Evolutionary conservation across 306 rosid species (phyloP), one percentile per base, ranked within the genome.

Genomic region (Medicago ruthenica): DNA sequence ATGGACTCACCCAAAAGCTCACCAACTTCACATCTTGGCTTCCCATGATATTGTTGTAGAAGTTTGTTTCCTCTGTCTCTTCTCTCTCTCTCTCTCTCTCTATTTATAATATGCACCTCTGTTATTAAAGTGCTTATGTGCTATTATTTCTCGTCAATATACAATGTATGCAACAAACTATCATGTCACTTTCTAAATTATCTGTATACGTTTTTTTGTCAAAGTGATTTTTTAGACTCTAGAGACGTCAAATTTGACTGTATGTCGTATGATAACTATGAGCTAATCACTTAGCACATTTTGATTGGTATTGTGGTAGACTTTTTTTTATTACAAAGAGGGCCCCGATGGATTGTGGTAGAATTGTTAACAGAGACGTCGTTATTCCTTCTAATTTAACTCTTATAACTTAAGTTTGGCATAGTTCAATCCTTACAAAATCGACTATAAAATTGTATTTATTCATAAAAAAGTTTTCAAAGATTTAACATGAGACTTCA

Each of bases 1-100:
- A 78, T 39, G 81, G 81, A 57, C 88, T 84, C 20, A 2, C 31
- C 78, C 75, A 68, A 36, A 73, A 77, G 21, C 79, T 79, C n/a
- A 80, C 0, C 11, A 84, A 5, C 80, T 80, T 77, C 60, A 80
- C 82, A 14, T 84, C 81, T 67, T 50, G 42, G 57, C 76, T 50
- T 36, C 67, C 86, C 86, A 83, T 79, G 2, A 9, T 70, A 48
- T 57, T 65, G 58, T 15, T 54, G 40, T 4, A 53, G 6, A 60
- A 59, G 3, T 61, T 62, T 1, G 34, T 31, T 31, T 31, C 48
- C 24, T 44, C 12, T 4, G 3, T 34, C 3, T 60, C 51, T 3
- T 34, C 37, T 34, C 37, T 34, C 37, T 5, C 6, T 34, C 37
- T 34, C 37, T 34, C 37, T 5, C 6, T 27, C 24, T 24, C 4